Conservation (phyloP, 2,329 filamentous ascomycete genomes). For the Dactylellina sp. region DNA sequence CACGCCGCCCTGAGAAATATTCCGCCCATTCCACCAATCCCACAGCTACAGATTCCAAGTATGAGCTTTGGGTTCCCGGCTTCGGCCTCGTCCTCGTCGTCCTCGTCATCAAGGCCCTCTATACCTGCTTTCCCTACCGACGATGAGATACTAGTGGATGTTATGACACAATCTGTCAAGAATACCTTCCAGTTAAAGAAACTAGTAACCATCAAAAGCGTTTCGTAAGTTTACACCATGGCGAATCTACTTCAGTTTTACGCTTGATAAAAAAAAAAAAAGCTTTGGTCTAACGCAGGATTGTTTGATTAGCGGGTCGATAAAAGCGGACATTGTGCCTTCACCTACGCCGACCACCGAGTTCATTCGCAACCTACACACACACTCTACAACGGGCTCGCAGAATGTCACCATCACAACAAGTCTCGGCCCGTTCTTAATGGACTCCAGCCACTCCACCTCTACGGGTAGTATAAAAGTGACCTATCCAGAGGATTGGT, state of each 20-base stretch:
- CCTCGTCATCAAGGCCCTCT: constrained; percentile 19
- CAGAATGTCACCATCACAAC: constrained; percentile 27
- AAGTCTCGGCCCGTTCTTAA: constrained; percentile 40
- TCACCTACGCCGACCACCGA: constrained; percentile 38
- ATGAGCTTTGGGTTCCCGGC: constrained; percentile 17
- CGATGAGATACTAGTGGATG: constrained; percentile 46
- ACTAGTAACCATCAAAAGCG: constrained; percentile 26
- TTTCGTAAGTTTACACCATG: constrained; percentile 36
- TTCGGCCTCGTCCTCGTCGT: background rate
- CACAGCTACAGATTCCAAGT: too few species aligned
- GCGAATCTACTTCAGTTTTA: too few species aligned
- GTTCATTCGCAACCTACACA: constrained; percentile 32
- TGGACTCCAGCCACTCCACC: constrained; percentile 42
- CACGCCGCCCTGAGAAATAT: constrained; percentile 30
- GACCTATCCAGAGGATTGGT: constrained; percentile 46
- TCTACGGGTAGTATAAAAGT: constrained; percentile 36
- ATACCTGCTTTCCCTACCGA: constrained; percentile 40
- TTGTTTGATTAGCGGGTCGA: constrained; percentile 46
- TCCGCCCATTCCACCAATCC: constrained; percentile 20
- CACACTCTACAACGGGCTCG: constrained; percentile 27
- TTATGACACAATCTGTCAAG: constrained; percentile 36
- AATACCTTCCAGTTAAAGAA: constrained; percentile 39
- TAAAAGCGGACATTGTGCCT: constrained; percentile 33
- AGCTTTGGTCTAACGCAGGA: too few species aligned
- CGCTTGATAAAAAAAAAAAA: too few species aligned